A percentile compares a stretch with the other conserved stretches of the same genome.
These are phyloP conservation scores for Lepidopterella palustris DNA, from an alignment of 495 filamentous ascomycete genomes.

Conservation along the genomic window DNA sequence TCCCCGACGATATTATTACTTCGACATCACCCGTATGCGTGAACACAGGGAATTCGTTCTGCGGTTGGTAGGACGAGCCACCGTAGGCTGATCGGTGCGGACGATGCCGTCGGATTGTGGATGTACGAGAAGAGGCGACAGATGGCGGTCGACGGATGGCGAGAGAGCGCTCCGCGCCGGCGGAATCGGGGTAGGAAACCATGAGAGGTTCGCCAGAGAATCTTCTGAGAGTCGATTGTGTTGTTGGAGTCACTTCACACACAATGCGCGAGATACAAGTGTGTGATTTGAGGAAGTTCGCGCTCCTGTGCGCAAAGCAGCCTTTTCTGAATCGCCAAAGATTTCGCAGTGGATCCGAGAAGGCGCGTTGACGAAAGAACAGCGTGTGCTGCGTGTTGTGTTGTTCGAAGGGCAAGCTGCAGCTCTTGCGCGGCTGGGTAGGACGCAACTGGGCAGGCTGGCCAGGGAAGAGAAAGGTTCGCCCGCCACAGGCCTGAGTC, in stretches of 20 bases:
- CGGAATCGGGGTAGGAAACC: conserved; percentile 57
- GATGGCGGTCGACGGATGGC: conserved; percentile 53
- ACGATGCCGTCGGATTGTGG: conserved; percentile 55
- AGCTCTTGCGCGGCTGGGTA: conserved; percentile 2
- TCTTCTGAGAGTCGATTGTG: neutral
- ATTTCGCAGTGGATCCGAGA: neutral
- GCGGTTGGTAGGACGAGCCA: conserved; percentile 57
- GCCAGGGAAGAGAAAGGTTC: neutral
- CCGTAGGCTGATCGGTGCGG: conserved; percentile 78
- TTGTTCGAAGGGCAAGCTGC: conserved; percentile 23
- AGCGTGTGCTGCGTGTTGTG: conserved; percentile 29
- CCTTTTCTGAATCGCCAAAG: neutral
- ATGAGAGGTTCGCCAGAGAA: conserved; percentile 11
- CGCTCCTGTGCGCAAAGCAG: neutral
- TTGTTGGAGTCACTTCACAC: neutral
- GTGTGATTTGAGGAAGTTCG: neutral
- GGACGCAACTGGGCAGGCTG: neutral
- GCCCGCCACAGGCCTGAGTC: neutral
- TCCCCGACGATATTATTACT: conserved; percentile 63
- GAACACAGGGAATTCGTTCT: conserved; percentile 91
- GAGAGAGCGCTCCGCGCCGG: conserved; percentile 45
- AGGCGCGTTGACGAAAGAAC: conserved; percentile 14
- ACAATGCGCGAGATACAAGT: neutral
- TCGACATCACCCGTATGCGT: conserved; percentile 86
- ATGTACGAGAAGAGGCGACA: conserved; percentile 53